Base-by-base conservation (phyloP, 2,329 filamentous ascomycete genomes). In the Penicillium sp. region DNA sequence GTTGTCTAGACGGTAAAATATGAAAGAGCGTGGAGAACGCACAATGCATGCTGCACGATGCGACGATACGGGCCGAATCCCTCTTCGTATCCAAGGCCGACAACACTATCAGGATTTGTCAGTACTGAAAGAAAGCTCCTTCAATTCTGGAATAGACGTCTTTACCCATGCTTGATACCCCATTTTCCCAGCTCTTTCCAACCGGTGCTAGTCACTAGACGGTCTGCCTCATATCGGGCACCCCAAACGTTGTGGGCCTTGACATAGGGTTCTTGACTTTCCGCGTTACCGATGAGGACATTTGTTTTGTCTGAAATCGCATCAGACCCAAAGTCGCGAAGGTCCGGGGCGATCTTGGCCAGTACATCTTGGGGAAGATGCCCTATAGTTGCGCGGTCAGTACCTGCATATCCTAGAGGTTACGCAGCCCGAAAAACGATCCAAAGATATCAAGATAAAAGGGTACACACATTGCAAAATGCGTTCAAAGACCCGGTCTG, bases 121-220 rank as follows among this genome's bases (percentile, higher is more conserved):
- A 46, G 33, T 14, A 5, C 3, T 35, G 31, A 13, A 35, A 16
- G 20, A 16, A 11, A 4, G 31, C 3, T 35, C 8, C 4, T 4
- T 35, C 11, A 4, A 1, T 35, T 5, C 11, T 35, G 31, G 31
- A 35, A 35, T 7, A 7, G 3, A 14, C 5, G 13, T 35, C 46
- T 58, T 46, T 40, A 63, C 63, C 64, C 64, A 43, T 65, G 56
- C 25, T 54, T 63, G 9, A 58, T 44, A 1, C 62, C 64, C 64
- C 63, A 66, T 54, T 60, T 63, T 1, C 64, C 62, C 8, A 66
- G n/a, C 22, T 61, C 48, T 38, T 63, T 66, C 64, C 62, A 66
- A 1, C 64, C 63, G 2, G 57, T 48, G 33, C 53, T 57, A 2
- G 63, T 66, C 16, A 66, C 44, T n/a, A 65, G 40, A 0, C 56